Evolutionary conservation across 208 protist species (phyloP).

Genomic region (Trichomonas vaginalis): DNA sequence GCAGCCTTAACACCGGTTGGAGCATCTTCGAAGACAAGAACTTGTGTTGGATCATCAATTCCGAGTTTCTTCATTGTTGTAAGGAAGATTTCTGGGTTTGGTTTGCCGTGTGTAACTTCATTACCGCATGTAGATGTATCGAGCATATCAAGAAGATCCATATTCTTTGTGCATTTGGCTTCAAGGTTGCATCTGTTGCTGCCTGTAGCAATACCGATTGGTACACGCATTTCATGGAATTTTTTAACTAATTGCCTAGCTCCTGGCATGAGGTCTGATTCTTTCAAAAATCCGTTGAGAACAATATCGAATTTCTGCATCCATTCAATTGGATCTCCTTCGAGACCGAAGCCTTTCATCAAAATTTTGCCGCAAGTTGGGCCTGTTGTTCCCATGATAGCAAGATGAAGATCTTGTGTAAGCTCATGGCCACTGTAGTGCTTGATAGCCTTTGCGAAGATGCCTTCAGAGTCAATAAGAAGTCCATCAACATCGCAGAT

Average conservation of each 20-base stretch:
- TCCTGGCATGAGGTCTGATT: not conserved
- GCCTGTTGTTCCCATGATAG: not conserved
- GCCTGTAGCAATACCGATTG: not conserved
- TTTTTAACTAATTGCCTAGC: not conserved
- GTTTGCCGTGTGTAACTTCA: not conserved
- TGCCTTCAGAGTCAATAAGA: not conserved
- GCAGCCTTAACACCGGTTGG: not conserved
- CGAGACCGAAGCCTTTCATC: not conserved
- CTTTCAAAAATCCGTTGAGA: not conserved
- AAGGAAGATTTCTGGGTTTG: slow-evolving; percentile 9
- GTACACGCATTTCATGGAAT: not conserved
- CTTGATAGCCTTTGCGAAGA: not conserved
- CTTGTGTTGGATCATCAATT: not conserved
- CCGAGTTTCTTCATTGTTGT: not conserved
- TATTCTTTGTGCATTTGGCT: not conserved
- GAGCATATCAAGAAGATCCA: not conserved
- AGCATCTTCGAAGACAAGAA: slow-evolving; percentile 10
- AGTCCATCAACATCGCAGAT: not conserved
- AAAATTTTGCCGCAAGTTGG: not conserved
- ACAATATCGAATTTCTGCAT: not conserved
- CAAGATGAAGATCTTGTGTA: not conserved
- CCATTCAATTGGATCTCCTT: not conserved
- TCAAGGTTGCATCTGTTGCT: not conserved
- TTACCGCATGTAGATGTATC: not conserved
- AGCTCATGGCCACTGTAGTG: not conserved